phyloP scores from a whole-genome alignment of 495 filamentous ascomycete genomes.

The Lasiosphaeria ovina region DNA sequence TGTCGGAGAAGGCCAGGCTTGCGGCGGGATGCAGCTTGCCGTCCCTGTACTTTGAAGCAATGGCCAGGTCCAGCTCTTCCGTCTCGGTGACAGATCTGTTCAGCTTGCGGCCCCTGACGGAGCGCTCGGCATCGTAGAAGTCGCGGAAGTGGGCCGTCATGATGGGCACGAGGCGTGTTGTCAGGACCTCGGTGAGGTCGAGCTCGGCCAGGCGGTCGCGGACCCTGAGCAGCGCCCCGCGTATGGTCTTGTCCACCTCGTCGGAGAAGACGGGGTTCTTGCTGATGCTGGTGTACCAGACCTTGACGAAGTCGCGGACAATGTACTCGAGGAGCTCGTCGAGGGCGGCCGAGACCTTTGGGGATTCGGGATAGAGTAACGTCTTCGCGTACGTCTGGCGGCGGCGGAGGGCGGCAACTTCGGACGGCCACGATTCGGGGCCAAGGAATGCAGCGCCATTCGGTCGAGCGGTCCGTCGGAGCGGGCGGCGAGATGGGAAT shows the following conservation, averaged over 20 bases:
- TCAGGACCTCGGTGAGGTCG: conserved; percentile 77
- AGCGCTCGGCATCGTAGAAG: conserved; percentile 85
- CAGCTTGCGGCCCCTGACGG: conserved; percentile 80
- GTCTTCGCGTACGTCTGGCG: conserved; percentile 49
- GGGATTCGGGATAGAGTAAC: conserved; percentile 75
- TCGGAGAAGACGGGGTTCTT: conserved; percentile 73
- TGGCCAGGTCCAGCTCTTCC: conserved; percentile 90
- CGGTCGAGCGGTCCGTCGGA: conserved; percentile 38
- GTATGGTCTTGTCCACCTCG: conserved; percentile 78
- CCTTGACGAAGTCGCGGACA: conserved; percentile 78
- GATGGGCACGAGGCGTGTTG: conserved; percentile 80
- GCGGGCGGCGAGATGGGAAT: conserved; percentile 32
- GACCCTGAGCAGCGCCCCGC: conserved; percentile 69
- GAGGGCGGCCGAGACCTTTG: conserved; percentile 73
- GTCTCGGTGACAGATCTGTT: conserved; percentile 91
- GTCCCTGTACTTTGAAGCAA: conserved; percentile 86
- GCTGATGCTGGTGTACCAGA: conserved; percentile 89
- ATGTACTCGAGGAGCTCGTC: conserved; percentile 77
- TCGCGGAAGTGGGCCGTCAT: conserved; percentile 88
- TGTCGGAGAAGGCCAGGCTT: conserved; percentile 76
- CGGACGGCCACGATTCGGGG: conserved; percentile 63
- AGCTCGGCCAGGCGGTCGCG: conserved; percentile 64
- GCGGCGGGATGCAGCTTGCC: conserved; percentile 89
- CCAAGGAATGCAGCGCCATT: conserved; percentile 59
- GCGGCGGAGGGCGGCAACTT: conserved; percentile 58